Percentiles rank a stretch among this genome's conserved stretches.
Conservation (phyloP, 163 green algal genomes). For the Scenedesmus sp. region DNA sequence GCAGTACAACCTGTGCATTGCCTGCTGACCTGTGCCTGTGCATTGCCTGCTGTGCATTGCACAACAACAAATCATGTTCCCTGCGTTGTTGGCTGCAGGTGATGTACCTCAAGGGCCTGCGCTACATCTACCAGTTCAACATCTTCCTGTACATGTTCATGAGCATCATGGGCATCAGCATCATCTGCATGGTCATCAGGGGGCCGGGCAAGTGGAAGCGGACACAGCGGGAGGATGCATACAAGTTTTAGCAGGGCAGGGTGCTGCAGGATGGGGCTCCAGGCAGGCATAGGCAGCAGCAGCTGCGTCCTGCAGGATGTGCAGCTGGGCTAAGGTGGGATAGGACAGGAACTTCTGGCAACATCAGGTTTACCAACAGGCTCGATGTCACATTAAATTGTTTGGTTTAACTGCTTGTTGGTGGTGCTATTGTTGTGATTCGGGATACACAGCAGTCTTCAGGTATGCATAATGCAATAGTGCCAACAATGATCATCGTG, state of each 20-base stretch:
- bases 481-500: neutral
- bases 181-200: constrained; percentile 36
- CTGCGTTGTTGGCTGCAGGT: constrained; percentile 56
- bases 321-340: neutral
- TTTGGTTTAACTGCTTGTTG: no score
- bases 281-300: neutral
- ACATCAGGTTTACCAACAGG: neutral
- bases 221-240: constrained; percentile 44
- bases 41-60: neutral
- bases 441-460: no score
- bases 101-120: constrained; percentile 81
- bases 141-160: constrained; percentile 90
- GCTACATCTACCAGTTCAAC: constrained; percentile 89
- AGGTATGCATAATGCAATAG: no score
- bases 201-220: constrained; percentile 54
- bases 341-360: no score
- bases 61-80: neutral
- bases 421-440: no score
- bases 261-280: neutral
- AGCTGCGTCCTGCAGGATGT: no score
- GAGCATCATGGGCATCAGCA: constrained; percentile 57
- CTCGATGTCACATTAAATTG: no score
- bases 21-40: neutral
- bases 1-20: neutral
- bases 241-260: constrained; percentile 17